Evolutionary conservation across 2,329 filamentous ascomycete genomes (phyloP).

Genomic region (Aspergillus aculeatus): DNA sequence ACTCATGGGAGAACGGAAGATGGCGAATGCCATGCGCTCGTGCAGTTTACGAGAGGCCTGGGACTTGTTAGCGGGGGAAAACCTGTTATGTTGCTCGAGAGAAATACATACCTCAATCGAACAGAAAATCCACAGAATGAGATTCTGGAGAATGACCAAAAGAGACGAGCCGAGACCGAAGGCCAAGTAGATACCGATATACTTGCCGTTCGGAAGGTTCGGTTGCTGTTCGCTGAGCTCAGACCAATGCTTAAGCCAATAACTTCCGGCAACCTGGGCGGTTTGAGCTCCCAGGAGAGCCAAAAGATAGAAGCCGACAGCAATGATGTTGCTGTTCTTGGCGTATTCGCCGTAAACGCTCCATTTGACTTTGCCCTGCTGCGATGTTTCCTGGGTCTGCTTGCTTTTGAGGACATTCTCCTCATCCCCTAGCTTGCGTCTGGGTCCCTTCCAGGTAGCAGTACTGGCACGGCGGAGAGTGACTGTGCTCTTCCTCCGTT

Average conservation of each 20-base stretch:
- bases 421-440: slow-evolving; percentile 82
- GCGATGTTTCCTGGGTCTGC: slow-evolving; percentile 81
- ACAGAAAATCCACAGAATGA: slow-evolving; percentile 99
- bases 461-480: slow-evolving; percentile 88
- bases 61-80: slow-evolving; percentile 9
- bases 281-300: slow-evolving; percentile 78
- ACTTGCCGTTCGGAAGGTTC: slow-evolving; percentile 81
- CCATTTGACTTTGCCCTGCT: slow-evolving; percentile 99
- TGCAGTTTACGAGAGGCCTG: slow-evolving; percentile 92
- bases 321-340: slow-evolving; percentile 84
- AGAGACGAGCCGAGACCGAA: slow-evolving; percentile 84
- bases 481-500: slow-evolving; percentile 65
- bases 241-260: slow-evolving; percentile 95
- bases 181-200: slow-evolving; percentile 91
- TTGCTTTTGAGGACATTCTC: slow-evolving; percentile 70
- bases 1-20: slow-evolving; percentile 96
- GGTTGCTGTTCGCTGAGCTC: slow-evolving; percentile 67
- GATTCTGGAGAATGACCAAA: slow-evolving; percentile 84
- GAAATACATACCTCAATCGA: slow-evolving; percentile 76
- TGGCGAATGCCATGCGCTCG: slow-evolving; percentile 94
- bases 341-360: slow-evolving; percentile 92
- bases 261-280: slow-evolving; percentile 75
- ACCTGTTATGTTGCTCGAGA: too few species aligned
- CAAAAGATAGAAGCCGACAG: slow-evolving; percentile 75
- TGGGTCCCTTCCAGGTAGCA: slow-evolving; percentile 81